Evolutionary conservation across 2,329 filamentous ascomycete species (phyloP), one percentile per base, ranked within the genome.

Genomic region (Cladosporium sp.): DNA sequence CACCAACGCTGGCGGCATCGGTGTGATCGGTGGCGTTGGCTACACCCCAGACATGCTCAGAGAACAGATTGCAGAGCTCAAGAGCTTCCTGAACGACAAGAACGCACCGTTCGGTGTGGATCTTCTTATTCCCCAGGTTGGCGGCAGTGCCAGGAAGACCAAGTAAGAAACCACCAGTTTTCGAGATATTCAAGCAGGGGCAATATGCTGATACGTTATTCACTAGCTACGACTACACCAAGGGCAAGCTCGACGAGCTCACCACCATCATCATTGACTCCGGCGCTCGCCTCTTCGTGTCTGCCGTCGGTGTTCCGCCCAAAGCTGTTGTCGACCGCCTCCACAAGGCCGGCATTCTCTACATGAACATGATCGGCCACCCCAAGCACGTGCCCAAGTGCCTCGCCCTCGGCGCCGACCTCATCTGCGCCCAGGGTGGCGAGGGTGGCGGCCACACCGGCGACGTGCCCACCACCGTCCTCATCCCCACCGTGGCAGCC

Each of bases 341-440:
- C 56, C 95, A 99, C 86, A 86, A 88, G 76, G 83, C 88, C 75
- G 93, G 93, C 71, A 87, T 99, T 72, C 86, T 96, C 71, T 97
- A 96, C 86, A 98, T 98, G 95, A 99, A 99, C 89, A 99, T 99
- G 95, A 93, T 99, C 78, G 95, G 95, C 71, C 95, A 99, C 86
- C 94, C 95, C 76, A 99, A 99, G 89, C 95, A 99, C 83, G 94
- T 97, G 69, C 87, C 92, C 82, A 99, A 98, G 86, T 96, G 92
- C 80, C 86, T 99, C 68, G 92, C 94, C 59, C 86, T 93, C 66
- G 95, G 93, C 70, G 92, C 89, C 73, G 95, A 99, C 81, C 91
- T 99, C 75, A 98, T 99, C 83, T 98, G 94, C 84, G 95, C 95
- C 61, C 95, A 99, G 83, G 95, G 95, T 77, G 94, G 95, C 74